Evolutionary conservation across 352 stramenopile species (phyloP), one percentile per base, ranked within the genome.

Genomic region (Globisporangium nunn): DNA sequence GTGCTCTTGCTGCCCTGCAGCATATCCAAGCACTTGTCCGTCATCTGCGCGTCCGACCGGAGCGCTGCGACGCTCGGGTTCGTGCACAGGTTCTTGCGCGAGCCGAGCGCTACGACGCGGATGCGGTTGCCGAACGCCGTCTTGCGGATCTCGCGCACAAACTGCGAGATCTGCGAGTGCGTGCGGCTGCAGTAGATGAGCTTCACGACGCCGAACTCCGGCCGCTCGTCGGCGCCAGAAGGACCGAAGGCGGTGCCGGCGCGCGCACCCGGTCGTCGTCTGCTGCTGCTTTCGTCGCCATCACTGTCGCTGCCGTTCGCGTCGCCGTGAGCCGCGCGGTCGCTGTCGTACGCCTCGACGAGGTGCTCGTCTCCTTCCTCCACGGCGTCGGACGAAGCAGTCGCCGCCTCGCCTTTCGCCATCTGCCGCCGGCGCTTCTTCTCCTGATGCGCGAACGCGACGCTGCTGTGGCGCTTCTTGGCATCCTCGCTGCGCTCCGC

Each of bases 171-270:
- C 58, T 96, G 87, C 17, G 87, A 95, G 61, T 96, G 87, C 30
- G 87, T 96, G 28, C 87, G 85, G 73, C 87, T 96, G 69, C 87
- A 96, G 54, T 95, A 96, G 41, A 96, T 93, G 56, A 96, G 91
- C 68, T 96, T 92, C 47, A 77, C 54, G 8, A 91, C 66, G 0
- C 74, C 72, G 57, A 78, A 81, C 0, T 72, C 49, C 1, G 54
- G 50, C 10, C 61, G 70, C 50, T 58, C 73, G 45, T 49, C 62
- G 28, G 40, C 31, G 56, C 15, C 40, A 6, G 29, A 18, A 37
- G 45, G n/a, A 15, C 14, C 28, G 3, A 12, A n/a, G 28, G 10
- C 4, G 4, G 17, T 12, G 5, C 12, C 40, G 1, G 12, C 40
- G 10, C 17, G 43, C 11, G 6, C 47, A 14, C 28, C 29, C 2